Conservation (phyloP, 768 basidiomycete genomes). For the Rhodotorula sphaerocarpa region DNA sequence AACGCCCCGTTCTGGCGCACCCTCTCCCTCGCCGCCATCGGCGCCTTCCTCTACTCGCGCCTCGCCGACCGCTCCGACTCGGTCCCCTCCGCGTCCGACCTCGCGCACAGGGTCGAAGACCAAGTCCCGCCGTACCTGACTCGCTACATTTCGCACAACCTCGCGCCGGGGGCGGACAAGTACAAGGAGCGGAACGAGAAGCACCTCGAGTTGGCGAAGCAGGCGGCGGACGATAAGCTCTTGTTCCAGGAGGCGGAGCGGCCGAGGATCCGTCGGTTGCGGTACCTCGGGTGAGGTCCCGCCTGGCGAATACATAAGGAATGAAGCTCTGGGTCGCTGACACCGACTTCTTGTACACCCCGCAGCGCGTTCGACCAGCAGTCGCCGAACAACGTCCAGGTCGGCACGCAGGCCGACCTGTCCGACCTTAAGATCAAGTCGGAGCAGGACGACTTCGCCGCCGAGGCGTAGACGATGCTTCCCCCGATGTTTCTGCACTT, state of each 20-base stretch:
- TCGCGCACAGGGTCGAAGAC: slow-evolving; percentile 37
- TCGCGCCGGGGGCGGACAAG: slow-evolving; percentile 41
- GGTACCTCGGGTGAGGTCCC: slow-evolving; percentile 42
- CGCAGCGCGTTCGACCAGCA: slow-evolving; percentile 44
- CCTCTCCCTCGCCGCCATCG: slow-evolving; percentile 39
- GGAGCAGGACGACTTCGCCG: slow-evolving; percentile 34
- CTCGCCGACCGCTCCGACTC: slow-evolving; percentile 19
- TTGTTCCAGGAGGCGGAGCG: slow-evolving; percentile 46
- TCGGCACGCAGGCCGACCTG: slow-evolving; percentile 44
- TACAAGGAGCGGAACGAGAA: slow-evolving; percentile 44
- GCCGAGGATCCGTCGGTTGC: slow-evolving; percentile 42
- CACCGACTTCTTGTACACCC: not conserved
- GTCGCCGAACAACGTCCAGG: slow-evolving; percentile 42
- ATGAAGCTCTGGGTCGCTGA: no score
- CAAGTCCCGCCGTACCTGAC: slow-evolving; percentile 37
- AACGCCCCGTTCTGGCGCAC: slow-evolving; percentile 43
- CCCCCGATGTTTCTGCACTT: no score
- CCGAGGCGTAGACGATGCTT: not conserved
- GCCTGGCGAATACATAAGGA: not conserved
- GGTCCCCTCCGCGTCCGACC: slow-evolving; percentile 15
- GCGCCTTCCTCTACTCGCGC: slow-evolving; percentile 39
- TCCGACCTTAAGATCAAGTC: slow-evolving; percentile 43
- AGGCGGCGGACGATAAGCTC: slow-evolving; percentile 43
- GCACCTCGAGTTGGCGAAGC: slow-evolving; percentile 43
- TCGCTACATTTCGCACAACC: slow-evolving; percentile 39